Conservation (phyloP, 345 rosid species). For the Carallia pectinifolia region DNA sequence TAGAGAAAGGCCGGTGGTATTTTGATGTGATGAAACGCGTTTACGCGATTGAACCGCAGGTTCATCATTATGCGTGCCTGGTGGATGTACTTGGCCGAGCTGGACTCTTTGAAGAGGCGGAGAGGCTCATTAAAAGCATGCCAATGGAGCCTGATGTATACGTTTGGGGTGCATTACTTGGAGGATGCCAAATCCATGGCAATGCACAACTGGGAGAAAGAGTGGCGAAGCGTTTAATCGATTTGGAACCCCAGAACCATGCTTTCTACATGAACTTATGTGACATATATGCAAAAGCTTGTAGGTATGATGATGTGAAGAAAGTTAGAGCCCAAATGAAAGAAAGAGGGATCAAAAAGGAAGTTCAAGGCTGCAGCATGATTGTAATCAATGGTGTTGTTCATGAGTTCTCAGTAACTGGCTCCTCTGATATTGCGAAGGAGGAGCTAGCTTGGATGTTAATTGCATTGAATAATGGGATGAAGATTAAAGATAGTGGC, state of each 20-base stretch:
- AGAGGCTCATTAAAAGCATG: slow-evolving; percentile 45
- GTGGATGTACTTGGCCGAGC: slow-evolving; percentile 51
- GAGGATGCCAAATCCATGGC: slow-evolving; percentile 61
- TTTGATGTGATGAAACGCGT: slow-evolving; percentile 40
- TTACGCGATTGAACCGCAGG: slow-evolving; percentile 47
- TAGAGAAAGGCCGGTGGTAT: slow-evolving; percentile 49
- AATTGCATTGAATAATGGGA: slow-evolving; percentile 31
- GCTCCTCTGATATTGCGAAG: slow-evolving; percentile 30
- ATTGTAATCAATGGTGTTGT: slow-evolving; percentile 54
- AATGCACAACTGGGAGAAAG: slow-evolving; percentile 50
- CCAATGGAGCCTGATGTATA: slow-evolving; percentile 53
- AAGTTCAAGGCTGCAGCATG: slow-evolving; percentile 55
- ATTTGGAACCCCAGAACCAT: slow-evolving; percentile 52
- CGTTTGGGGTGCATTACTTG: slow-evolving; percentile 64
- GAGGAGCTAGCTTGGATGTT: slow-evolving; percentile 34
- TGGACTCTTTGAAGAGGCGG: slow-evolving; percentile 53
- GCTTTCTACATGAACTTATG: slow-evolving; percentile 53
- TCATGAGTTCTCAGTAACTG: slow-evolving; percentile 47
- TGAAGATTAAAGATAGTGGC: slow-evolving; percentile 17
- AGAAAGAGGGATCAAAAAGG: slow-evolving; percentile 44
- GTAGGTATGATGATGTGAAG: slow-evolving; percentile 42
- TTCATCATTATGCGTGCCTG: slow-evolving; percentile 55
- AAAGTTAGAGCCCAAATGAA: slow-evolving; percentile 43
- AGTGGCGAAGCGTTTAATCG: slow-evolving; percentile 41
- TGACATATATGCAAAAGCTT: slow-evolving; percentile 54